Evolutionary conservation across 306 rosid species (phyloP).

Genomic region (Acacia melanoxylon): DNA sequence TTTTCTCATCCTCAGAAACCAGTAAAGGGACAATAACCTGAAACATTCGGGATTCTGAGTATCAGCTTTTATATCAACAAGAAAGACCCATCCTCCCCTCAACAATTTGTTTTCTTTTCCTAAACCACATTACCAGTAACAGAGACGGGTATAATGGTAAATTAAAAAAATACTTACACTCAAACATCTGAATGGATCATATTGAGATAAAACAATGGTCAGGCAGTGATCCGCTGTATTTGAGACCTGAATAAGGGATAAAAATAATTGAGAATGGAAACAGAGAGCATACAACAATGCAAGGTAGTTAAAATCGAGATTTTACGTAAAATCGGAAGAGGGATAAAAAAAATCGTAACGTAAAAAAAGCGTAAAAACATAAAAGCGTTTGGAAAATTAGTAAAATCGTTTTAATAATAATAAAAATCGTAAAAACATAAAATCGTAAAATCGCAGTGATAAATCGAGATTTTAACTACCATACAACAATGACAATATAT

Average conservation of each 20-base stretch:
- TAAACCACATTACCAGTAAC: background rate
- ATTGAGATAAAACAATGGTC: slow-evolving; percentile 75
- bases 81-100: background rate
- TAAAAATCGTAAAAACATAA: too few species aligned
- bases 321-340: too few species aligned
- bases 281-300: background rate
- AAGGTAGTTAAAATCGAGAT: too few species aligned
- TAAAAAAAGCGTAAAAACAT: too few species aligned
- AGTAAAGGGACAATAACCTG: slow-evolving; percentile 90
- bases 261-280: slow-evolving; percentile 30
- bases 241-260: slow-evolving; percentile 64
- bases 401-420: too few species aligned
- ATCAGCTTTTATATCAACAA: slow-evolving; percentile 23
- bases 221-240: slow-evolving; percentile 96
- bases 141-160: slow-evolving; percentile 11
- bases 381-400: too few species aligned
- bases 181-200: slow-evolving; percentile 95
- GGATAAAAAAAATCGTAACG: too few species aligned
- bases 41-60: slow-evolving; percentile 34
- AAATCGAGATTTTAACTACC: too few species aligned
- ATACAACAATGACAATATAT: slow-evolving; percentile 15
- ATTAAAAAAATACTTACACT: slow-evolving; percentile 58
- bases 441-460: too few species aligned
- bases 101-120: background rate
- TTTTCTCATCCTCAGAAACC: slow-evolving; percentile 96